Evolutionary conservation across 2,329 filamentous ascomycete genomes (phyloP).

Genomic region (Boeremia exigua): DNA sequence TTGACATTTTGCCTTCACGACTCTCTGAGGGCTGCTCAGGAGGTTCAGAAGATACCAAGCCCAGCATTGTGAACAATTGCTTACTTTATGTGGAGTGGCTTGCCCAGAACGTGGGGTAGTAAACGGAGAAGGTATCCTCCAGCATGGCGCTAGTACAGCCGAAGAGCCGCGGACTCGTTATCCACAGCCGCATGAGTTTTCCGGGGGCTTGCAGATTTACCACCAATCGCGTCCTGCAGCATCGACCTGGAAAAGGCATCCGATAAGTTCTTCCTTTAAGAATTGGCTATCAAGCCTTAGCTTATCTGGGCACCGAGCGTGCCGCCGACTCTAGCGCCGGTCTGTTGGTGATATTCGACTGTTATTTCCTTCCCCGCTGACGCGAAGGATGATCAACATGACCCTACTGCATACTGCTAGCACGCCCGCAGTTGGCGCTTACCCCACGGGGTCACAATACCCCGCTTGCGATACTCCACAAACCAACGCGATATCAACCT

Average conservation of each 20-base stretch:
- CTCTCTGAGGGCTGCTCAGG: neutral
- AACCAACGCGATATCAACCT: conserved; percentile 3
- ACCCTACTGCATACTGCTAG: conserved; percentile 12
- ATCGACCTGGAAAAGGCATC: neutral
- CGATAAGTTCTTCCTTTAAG: neutral
- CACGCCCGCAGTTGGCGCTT: neutral
- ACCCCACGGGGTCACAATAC: conserved; percentile 14
- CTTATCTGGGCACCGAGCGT: neutral
- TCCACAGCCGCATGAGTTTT: conserved; percentile 17
- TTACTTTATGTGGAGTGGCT: conserved; percentile 18
- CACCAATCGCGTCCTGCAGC: conserved; percentile 11
- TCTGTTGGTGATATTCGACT: neutral
- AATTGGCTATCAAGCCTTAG: neutral
- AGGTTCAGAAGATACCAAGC: conserved; percentile 4
- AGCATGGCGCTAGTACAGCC: conserved; percentile 1
- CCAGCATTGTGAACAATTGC: conserved; percentile 11
- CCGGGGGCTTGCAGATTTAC: conserved; percentile 10
- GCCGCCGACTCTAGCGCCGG: neutral
- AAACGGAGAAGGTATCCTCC: conserved; percentile 16
- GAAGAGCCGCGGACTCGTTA: conserved; percentile 8
- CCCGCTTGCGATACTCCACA: conserved; percentile 12
- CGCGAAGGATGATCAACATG: conserved; percentile 11
- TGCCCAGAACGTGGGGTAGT: conserved; percentile 1
- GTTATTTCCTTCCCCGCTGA: neutral
- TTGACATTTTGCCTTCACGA: conserved; percentile 21